phyloP scores from a whole-genome alignment of 2,329 filamentous ascomycete genomes.

The Neopestalotiopsis sp. region DNA sequence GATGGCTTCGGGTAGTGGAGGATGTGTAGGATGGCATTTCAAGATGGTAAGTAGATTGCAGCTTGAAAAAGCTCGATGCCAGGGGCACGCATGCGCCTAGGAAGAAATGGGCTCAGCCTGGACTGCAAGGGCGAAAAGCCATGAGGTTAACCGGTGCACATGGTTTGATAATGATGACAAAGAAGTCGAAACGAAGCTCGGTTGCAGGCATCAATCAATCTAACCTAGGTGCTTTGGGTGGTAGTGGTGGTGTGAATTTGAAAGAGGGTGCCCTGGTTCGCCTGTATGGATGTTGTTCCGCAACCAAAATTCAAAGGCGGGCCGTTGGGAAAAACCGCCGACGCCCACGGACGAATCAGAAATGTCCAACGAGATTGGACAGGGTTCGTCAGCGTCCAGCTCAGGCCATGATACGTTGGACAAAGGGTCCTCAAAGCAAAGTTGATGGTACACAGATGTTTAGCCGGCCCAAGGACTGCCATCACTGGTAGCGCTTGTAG shows the following conservation, averaged over 20 bases:
- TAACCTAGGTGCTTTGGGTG: too few species aligned
- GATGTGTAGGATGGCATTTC: background rate
- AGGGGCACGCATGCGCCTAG: background rate
- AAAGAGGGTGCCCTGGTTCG: background rate
- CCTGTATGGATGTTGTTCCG: constrained; percentile 3
- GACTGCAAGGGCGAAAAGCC: constrained; percentile 5
- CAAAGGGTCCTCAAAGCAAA: background rate
- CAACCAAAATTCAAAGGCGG: constrained; percentile 7
- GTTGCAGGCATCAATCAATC: constrained; percentile 2
- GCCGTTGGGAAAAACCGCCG: constrained; percentile 14
- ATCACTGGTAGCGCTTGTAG: background rate
- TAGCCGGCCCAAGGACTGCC: background rate
- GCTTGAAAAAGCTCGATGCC: background rate
- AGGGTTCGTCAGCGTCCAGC: background rate
- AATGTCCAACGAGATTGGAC: background rate
- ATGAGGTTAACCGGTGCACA: background rate
- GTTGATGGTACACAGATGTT: background rate
- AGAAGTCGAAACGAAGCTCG: constrained; percentile 4
- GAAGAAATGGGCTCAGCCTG: background rate
- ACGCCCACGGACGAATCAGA: constrained; percentile 11
- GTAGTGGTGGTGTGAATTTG: background rate
- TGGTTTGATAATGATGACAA: constrained; percentile 9
- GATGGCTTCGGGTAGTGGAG: background rate
- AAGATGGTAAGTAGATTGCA: too few species aligned
- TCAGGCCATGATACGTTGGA: constrained; percentile 1